phyloP scores from a whole-genome alignment of 2,329 filamentous ascomycete genomes.

The Colletotrichum coccodes region DNA sequence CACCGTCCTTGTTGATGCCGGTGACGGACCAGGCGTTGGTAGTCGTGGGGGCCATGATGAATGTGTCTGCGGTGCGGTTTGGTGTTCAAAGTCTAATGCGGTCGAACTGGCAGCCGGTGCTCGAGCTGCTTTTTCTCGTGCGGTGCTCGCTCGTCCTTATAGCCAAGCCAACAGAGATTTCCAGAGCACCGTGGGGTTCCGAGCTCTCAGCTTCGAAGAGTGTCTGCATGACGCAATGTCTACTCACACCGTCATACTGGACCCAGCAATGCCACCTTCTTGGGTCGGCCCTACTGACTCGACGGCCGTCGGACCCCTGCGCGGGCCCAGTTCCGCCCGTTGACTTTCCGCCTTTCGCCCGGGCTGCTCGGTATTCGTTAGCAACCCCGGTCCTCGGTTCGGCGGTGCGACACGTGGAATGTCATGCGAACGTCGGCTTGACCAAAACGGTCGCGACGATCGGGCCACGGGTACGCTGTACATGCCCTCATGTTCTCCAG shows the following conservation, averaged over 20 bases:
- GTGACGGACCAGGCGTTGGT: conserved; percentile 67
- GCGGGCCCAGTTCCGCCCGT: background rate
- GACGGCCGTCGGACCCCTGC: background rate
- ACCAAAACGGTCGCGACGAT: background rate
- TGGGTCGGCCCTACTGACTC: conserved; percentile 1
- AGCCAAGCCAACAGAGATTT: background rate
- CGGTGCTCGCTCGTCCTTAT: background rate
- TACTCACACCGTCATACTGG: conserved; percentile 16
- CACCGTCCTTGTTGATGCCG: conserved; percentile 45
- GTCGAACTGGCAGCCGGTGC: background rate
- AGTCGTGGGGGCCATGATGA: conserved; percentile 42
- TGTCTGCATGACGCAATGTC: conserved; percentile 26
- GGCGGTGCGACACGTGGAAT: background rate
- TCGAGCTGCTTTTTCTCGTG: background rate
- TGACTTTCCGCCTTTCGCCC: background rate
- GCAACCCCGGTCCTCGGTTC: background rate
- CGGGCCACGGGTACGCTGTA: conserved; percentile 3
- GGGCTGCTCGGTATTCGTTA: background rate
- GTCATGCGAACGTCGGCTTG: background rate
- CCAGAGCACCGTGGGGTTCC: background rate
- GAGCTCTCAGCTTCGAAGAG: background rate
- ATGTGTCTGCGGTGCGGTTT: background rate
- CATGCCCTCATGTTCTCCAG: background rate
- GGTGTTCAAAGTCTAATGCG: background rate
- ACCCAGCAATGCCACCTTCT: conserved; percentile 9